Base-by-base conservation (phyloP, 176 grass and related monocot genomes). In the Hyparrhenia diplandra region DNA sequence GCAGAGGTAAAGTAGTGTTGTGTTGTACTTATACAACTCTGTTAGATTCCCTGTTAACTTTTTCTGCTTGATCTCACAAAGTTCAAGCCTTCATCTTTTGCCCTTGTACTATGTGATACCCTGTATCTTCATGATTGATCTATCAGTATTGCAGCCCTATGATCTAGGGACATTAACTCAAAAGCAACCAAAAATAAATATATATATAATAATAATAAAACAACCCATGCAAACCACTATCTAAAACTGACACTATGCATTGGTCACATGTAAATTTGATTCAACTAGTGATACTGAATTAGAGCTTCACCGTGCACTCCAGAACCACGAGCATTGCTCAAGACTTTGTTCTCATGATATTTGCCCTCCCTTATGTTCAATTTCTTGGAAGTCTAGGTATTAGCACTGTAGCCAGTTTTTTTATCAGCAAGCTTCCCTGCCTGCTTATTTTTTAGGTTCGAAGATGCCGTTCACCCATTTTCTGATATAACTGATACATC, bases 1-100 rank as follows among this genome's bases (percentile, higher is more conserved):
- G 96, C 92, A 85, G 92, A 98, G 96, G 96, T 99, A 85, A 42
- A 64, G 16, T 73, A 54, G 32, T 13, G 30, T 67, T 39, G 13
- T 30, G 11, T 43, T 71, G 45, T 73, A 72, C 31, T 31, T 75
- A 78, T 35, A 77, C 59, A 85, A 71, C 57, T 37, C 58, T 75
- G 3, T 25, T 39, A n/a, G 45, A 51, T 62, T 32, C 49, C 46
- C 35, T 52, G 1, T 63, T 76, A 30, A 54, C 52, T 71, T 36
- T 35, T 60, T 77, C 30, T 71, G 66, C 73, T 41, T 37, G 25
- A 64, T 24, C 69, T n/a, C 29, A 82, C 54, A 58, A 24, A 64
- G 57, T 73, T 32, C 28, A 27, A 64, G 18, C 49, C 21, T 30
- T 82, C 28, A 4, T 62, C 51, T 54, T 25, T 83, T 43, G 60